Percentiles rank a stretch among this genome's conserved stretches.
Conservation (phyloP, 2,329 filamentous ascomycete genomes). For the Tolypocladium paradoxum region DNA sequence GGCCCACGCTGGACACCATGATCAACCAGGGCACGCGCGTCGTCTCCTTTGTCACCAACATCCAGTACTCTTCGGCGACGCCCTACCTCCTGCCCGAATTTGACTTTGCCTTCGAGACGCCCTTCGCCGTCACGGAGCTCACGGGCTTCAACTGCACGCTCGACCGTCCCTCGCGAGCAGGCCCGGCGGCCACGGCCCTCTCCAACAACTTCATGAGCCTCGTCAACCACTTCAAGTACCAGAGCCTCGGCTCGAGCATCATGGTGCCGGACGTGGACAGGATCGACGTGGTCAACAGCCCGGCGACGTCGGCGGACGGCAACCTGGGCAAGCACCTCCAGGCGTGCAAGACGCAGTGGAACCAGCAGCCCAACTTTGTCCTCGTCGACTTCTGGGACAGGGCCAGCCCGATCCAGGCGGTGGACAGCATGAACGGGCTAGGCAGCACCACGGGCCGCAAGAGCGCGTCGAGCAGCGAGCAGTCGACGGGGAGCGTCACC, state of each 20-base stretch:
- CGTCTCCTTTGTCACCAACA: constrained; percentile 56
- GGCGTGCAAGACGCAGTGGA: constrained; percentile 47
- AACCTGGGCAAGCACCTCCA: constrained; percentile 42
- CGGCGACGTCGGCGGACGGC: constrained; percentile 41
- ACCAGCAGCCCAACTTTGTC: constrained; percentile 57
- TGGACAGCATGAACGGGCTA: constrained; percentile 56
- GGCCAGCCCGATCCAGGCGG: constrained; percentile 57
- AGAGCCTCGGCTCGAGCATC: constrained; percentile 40
- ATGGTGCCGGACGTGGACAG: constrained; percentile 49
- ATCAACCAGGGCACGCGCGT: constrained; percentile 55
- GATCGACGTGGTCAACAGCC: constrained; percentile 55
- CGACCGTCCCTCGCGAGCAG: constrained; percentile 48
- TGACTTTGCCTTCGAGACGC: constrained; percentile 60
- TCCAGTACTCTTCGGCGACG: constrained; percentile 27
- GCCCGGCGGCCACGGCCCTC: constrained; percentile 40
- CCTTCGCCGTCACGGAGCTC: constrained; percentile 51
- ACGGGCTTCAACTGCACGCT: constrained; percentile 63
- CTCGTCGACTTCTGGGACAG: constrained; percentile 74
- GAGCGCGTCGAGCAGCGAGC: constrained; percentile 3
- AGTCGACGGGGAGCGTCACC: constrained; percentile 7
- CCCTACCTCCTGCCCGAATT: constrained; percentile 56
- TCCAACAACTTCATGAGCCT: constrained; percentile 53
- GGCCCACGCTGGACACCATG: constrained; percentile 63
- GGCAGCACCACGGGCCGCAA: constrained; percentile 25
- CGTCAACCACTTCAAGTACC: constrained; percentile 73